Evolutionary conservation across 2,329 filamentous ascomycete species (phyloP).

Genomic region (Alternaria novae-zelandiae): DNA sequence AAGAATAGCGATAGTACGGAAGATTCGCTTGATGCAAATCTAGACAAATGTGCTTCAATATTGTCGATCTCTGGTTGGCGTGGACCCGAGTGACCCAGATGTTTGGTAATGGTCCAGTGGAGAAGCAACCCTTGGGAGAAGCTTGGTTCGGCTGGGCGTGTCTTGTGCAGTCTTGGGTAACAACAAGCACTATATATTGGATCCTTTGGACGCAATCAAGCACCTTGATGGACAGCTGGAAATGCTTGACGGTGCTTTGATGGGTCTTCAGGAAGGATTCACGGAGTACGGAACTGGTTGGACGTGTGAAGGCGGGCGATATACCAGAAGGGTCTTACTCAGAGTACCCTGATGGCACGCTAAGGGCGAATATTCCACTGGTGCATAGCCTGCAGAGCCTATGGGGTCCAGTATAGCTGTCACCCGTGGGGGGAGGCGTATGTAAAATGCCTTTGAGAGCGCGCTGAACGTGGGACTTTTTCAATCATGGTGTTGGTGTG

Average conservation of each 20-base stretch:
- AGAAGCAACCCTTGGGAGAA: constrained; percentile 2
- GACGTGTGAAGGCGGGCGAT: neutral
- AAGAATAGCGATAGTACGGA: neutral
- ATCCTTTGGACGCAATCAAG: neutral
- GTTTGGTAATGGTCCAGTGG: constrained; percentile 14
- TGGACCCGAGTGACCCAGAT: neutral
- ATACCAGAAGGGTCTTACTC: neutral
- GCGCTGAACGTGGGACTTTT: neutral
- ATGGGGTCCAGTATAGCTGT: neutral
- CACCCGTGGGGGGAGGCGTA: neutral
- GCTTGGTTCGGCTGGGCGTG: constrained; percentile 5
- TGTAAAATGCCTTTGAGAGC: neutral
- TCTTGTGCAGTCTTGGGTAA: constrained; percentile 7
- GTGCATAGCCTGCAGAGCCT: neutral
- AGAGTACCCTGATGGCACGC: constrained; percentile 17
- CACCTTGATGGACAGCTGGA: constrained; percentile 10
- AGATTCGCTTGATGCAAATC: neutral
- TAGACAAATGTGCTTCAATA: neutral
- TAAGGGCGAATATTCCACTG: constrained; percentile 4
- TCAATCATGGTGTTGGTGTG: neutral
- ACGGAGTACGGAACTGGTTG: neutral
- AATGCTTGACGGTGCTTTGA: constrained; percentile 1
- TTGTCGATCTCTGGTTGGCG: neutral
- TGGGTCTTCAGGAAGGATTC: neutral
- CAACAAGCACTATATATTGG: constrained; percentile 11